Percentiles rank a stretch among this genome's conserved stretches.
phyloP scores from a whole-genome alignment of 2,329 filamentous ascomycete species.

The Raffaelea arxii region DNA sequence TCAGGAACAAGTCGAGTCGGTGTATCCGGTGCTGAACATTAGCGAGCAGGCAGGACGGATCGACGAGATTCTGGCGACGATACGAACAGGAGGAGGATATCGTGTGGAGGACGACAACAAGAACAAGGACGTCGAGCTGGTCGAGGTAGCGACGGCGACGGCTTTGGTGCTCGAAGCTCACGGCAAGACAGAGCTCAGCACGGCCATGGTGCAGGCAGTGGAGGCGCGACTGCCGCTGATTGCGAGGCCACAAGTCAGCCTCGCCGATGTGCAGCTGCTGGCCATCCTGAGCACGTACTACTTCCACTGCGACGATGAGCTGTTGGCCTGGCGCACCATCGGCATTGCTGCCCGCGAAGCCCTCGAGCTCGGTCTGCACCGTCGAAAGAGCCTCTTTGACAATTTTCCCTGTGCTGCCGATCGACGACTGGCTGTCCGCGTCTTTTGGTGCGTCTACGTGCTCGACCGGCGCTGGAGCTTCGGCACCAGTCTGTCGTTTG shows the following conservation, averaged over 20 bases:
- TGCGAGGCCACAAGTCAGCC: slow-evolving; percentile 2
- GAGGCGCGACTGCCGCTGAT: slow-evolving; percentile 20
- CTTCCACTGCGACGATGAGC: slow-evolving; percentile 37
- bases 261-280: slow-evolving; percentile 1
- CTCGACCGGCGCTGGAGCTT: slow-evolving; percentile 40
- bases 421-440: slow-evolving; percentile 18
- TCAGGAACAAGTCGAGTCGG: slow-evolving; percentile 25
- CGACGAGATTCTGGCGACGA: slow-evolving; percentile 13
- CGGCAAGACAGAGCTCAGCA: slow-evolving; percentile 20
- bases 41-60: slow-evolving; percentile 17
- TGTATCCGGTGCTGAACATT: slow-evolving; percentile 19
- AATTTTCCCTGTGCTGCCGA: slow-evolving; percentile 18
- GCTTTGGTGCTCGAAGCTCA: slow-evolving; percentile 22
- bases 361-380: slow-evolving; percentile 36
- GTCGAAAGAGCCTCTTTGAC: slow-evolving; percentile 29
- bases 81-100: no score
- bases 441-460: slow-evolving; percentile 41
- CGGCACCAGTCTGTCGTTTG: slow-evolving; percentile 37
- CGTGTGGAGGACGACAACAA: slow-evolving; percentile 10
- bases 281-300: slow-evolving; percentile 22
- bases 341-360: slow-evolving; percentile 33
- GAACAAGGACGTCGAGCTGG: slow-evolving; percentile 21
- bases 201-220: slow-evolving; percentile 16
- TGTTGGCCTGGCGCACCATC: slow-evolving; percentile 37
- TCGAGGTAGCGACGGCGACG: slow-evolving; percentile 23